A percentile compares a stretch with the other conserved stretches of the same genome.
phyloP scores from a whole-genome alignment of 768 basidiomycete genomes.

The Lanmaoa pseudosensibilis region DNA sequence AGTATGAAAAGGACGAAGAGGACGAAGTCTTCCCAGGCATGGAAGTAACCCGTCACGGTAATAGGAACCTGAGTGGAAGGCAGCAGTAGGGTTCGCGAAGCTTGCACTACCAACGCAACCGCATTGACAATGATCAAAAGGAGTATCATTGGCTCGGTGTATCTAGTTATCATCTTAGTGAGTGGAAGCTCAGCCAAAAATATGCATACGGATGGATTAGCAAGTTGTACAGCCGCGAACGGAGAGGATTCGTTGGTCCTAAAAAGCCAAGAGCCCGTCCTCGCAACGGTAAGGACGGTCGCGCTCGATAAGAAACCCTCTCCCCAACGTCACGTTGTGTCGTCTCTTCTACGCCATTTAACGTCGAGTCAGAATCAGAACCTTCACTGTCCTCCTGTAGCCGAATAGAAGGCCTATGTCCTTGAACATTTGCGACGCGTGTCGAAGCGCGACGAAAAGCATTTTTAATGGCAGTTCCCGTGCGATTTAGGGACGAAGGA shows the following conservation, averaged over 20 bases:
- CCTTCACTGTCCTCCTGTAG: constrained; percentile 50
- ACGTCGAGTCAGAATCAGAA: constrained; percentile 24
- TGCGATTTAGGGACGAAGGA: constrained; percentile 60
- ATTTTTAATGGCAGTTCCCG: constrained; percentile 57
- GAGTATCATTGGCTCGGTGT: constrained; percentile 86
- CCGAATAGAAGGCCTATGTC: constrained; percentile 57
- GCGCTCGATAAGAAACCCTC: constrained; percentile 41
- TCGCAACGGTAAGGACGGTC: constrained; percentile 52
- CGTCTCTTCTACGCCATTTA: constrained; percentile 40
- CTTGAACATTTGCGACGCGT: constrained; percentile 80
- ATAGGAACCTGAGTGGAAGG: constrained; percentile 42
- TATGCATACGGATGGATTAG: constrained; percentile 68
- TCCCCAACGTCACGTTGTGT: constrained; percentile 30
- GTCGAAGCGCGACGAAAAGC: constrained; percentile 65
- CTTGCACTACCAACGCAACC: constrained; percentile 77
- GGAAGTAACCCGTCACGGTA: constrained; percentile 74
- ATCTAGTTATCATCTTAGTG: constrained; percentile 42
- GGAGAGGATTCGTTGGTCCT: constrained; percentile 63
- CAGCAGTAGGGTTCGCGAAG: constrained; percentile 59
- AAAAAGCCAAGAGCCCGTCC: constrained; percentile 80
- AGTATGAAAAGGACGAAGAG: constrained; percentile 82
- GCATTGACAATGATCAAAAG: constrained; percentile 83
- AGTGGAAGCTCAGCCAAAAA: neutral
- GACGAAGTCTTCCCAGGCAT: constrained; percentile 83
- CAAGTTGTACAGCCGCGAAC: constrained; percentile 64